Conservation (phyloP, 2,329 filamentous ascomycete species). For the Raffaelea arxii region DNA sequence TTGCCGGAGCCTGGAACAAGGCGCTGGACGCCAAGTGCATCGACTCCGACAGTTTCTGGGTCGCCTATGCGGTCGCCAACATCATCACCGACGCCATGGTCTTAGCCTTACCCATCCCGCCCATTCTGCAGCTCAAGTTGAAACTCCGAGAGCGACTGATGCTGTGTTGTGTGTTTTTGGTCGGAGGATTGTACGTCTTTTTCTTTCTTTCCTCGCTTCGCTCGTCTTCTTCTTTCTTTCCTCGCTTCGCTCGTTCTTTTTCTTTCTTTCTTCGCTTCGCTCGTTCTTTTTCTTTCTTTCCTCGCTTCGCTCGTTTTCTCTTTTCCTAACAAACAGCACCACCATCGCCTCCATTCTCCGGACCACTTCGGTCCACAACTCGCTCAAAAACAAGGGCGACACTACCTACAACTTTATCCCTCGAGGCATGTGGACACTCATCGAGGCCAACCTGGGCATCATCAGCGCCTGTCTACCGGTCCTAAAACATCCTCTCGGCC, state of each 20-base stretch:
- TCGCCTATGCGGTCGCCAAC: conserved; percentile 37
- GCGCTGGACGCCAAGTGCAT: conserved; percentile 32
- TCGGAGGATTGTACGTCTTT: conserved; percentile 30
- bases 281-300: not conserved
- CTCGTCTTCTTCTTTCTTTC: not conserved
- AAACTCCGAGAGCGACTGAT: conserved; percentile 28
- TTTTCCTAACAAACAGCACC: conserved; percentile 1
- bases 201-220: not conserved
- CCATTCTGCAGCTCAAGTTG: conserved; percentile 35
- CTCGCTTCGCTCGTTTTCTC: not conserved
- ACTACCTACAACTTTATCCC: conserved; percentile 10
- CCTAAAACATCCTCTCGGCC: conserved; percentile 14
- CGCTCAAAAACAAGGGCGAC: conserved; percentile 8
- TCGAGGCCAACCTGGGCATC: conserved; percentile 15
- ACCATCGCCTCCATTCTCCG: conserved; percentile 8
- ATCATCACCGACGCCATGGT: conserved; percentile 36
- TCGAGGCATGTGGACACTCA: conserved; percentile 15
- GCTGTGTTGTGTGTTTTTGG: conserved; percentile 30
- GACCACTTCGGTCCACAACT: conserved; percentile 8
- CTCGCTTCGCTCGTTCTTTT: not conserved
- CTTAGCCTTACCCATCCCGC: conserved; percentile 34
- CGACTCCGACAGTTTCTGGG: conserved; percentile 35
- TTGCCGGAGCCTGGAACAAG: conserved; percentile 36
- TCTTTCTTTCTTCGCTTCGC: not conserved
- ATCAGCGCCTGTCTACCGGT: conserved; percentile 16